Evolutionary conservation across 2,329 filamentous ascomycete species (phyloP), one percentile per base, ranked within the genome.

Genomic region (Sodiomyces alkalinus): DNA sequence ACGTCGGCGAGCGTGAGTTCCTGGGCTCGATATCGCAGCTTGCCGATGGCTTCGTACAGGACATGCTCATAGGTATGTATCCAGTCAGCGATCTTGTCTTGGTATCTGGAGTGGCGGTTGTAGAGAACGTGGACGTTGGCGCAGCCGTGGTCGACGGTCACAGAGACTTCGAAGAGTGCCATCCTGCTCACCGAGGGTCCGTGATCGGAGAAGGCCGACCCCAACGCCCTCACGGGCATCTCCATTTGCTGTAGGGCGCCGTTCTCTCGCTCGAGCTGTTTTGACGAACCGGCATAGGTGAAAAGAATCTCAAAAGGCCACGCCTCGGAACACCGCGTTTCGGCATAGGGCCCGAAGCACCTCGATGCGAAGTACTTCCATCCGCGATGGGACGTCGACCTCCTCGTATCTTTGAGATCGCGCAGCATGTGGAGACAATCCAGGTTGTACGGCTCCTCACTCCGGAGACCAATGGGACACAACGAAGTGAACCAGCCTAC

Each of bases 401-500:
- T 53, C 1, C 68, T 55, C 0, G 49, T 49, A 37, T 72, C 65
- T 39, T 73, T 73, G 25, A 69, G 50, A 15, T 58, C 49, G n/a
- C 59, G 59, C 8, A 72, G 45, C 0, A 63, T 57, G 9, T 62
- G 51, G 21, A 69, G 45, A 11, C 71, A 45, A 33, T 70, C 63
- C 18, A 64, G 58, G 3, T 52, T 45, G 3, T 51, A 46, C 4
- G 14, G 6, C 10, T 15, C 15, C 27, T 23, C 23, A 3, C 60
- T 53, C 7, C 54, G 52, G 3, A 62, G 47, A 2, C 54, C 50
- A 5, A 72, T 48, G 0, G 68, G 68, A 27, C 59, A 66, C 9
- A 74, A 47, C 0, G 65, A 60, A 3, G 67, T 70, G 36, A 74
- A 71, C 67, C 67, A 73, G 2, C 68, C 69, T 0, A 74, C 65